Conservation (phyloP, 805 yeast species). For the Saccharomyces jurei region DNA sequence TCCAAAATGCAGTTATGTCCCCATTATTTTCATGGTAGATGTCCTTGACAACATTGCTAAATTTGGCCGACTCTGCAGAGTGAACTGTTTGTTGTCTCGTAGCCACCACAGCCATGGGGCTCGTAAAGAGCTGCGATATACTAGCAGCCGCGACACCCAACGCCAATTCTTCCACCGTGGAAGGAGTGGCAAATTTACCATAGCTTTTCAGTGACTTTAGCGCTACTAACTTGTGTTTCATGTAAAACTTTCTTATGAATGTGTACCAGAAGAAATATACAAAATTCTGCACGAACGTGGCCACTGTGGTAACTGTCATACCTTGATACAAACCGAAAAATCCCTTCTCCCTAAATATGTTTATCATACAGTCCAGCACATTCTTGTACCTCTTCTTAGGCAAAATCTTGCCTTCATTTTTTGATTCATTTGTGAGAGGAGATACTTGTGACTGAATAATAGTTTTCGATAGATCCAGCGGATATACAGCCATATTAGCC, state of each 20-base stretch:
- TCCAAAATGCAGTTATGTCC: slow-evolving; percentile 70
- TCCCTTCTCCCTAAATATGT: slow-evolving; percentile 53
- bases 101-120: slow-evolving; percentile 73
- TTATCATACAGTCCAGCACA: slow-evolving; percentile 52
- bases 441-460: slow-evolving; percentile 60
- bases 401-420: neutral
- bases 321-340: slow-evolving; percentile 67
- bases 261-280: slow-evolving; percentile 87
- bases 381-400: slow-evolving; percentile 38
- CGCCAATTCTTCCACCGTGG: slow-evolving; percentile 57
- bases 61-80: slow-evolving; percentile 23
- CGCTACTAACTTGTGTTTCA: slow-evolving; percentile 28
- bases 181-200: slow-evolving; percentile 7
- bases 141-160: slow-evolving; percentile 81
- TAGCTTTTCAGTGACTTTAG: neutral
- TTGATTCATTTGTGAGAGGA: slow-evolving; percentile 1
- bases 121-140: slow-evolving; percentile 68
- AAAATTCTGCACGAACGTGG: slow-evolving; percentile 70
- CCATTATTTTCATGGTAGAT: slow-evolving; percentile 48
- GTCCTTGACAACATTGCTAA: slow-evolving; percentile 30
- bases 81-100: slow-evolving; percentile 54
- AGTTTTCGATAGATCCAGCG: slow-evolving; percentile 71
- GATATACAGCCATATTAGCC: slow-evolving; percentile 75
- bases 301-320: slow-evolving; percentile 53
- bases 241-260: slow-evolving; percentile 51